A percentile compares a stretch with the other conserved stretches of the same genome.
Conservation (phyloP, 2,329 filamentous ascomycete species). For the Aspergillus persii region DNA sequence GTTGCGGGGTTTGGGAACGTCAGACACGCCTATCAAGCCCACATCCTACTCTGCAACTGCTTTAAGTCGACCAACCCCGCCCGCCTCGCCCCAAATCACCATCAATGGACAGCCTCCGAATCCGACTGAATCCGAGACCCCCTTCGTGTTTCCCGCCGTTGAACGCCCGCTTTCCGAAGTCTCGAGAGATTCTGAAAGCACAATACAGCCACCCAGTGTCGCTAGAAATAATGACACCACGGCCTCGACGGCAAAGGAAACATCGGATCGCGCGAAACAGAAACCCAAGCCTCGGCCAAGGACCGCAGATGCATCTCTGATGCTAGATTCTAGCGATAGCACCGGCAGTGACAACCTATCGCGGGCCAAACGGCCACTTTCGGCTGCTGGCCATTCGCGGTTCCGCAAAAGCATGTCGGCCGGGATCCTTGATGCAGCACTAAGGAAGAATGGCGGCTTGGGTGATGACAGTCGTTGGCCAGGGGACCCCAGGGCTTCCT, state of each 20-base stretch:
- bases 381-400: constrained; percentile 36
- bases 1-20: constrained; percentile 23
- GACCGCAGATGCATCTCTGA: constrained; percentile 43
- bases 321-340: constrained; percentile 24
- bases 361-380: constrained; percentile 40
- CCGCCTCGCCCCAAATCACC: constrained; percentile 31
- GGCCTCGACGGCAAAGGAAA: constrained; percentile 54
- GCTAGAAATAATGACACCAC: constrained; percentile 62
- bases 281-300: constrained; percentile 38
- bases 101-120: constrained; percentile 11
- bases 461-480: constrained; percentile 23
- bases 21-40: constrained; percentile 31
- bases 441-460: constrained; percentile 16
- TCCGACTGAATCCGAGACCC: constrained; percentile 8
- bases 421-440: constrained; percentile 26
- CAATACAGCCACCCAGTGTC: constrained; percentile 67
- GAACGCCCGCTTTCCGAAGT: constrained; percentile 78
- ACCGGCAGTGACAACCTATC: constrained; percentile 17
- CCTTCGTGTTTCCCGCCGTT: constrained; percentile 50
- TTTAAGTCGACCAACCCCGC: constrained; percentile 30
- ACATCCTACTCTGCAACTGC: constrained; percentile 35
- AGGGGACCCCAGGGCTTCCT: constrained; percentile 25
- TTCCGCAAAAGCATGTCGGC: constrained; percentile 31
- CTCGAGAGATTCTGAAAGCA: constrained; percentile 77
- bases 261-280: constrained; percentile 35